A percentile compares a stretch with the other conserved stretches of the same genome.
Conservation (phyloP, 805 yeast genomes). For the Millerozyma acaciae region DNA sequence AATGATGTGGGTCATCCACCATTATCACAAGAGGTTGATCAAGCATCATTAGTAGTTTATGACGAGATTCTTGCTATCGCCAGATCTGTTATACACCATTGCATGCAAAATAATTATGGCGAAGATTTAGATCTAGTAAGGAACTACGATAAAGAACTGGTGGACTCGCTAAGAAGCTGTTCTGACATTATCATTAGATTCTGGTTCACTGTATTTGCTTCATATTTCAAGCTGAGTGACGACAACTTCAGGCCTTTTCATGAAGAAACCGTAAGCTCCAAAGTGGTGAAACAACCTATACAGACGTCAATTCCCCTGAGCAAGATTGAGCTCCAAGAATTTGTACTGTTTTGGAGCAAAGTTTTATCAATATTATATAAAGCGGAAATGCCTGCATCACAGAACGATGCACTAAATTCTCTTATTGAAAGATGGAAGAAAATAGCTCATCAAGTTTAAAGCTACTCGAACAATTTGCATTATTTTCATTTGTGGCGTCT, state of each 20-base stretch:
- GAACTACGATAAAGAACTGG: constrained; percentile 39
- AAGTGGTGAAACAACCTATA: constrained; percentile 15
- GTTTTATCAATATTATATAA: constrained; percentile 42
- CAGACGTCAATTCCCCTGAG: constrained; percentile 22
- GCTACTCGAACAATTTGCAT: no score
- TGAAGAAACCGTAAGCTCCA: constrained; percentile 11
- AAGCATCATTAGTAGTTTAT: constrained; percentile 25
- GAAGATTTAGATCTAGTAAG: constrained; percentile 48
- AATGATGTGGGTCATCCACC: background rate
- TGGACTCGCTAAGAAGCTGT: constrained; percentile 40
- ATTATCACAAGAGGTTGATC: background rate
- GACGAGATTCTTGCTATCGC: constrained; percentile 40
- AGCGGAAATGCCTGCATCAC: constrained; percentile 22
- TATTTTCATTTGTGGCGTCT: no score
- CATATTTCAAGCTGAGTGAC: constrained; percentile 31
- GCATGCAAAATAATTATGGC: constrained; percentile 54
- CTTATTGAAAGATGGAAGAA: constrained; percentile 33
- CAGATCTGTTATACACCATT: constrained; percentile 45
- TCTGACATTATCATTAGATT: constrained; percentile 40
- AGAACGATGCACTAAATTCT: constrained; percentile 24
- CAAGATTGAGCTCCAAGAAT: constrained; percentile 13
- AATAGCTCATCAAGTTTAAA: no score
- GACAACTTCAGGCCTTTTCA: constrained; percentile 16
- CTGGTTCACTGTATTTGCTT: constrained; percentile 57
- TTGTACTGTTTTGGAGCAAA: constrained; percentile 51